A percentile compares a stretch with the other conserved stretches of the same genome.
These are phyloP conservation scores for Desmodesmus armatus DNA, from an alignment of 139 green algal species.

Conservation along the genomic window DNA sequence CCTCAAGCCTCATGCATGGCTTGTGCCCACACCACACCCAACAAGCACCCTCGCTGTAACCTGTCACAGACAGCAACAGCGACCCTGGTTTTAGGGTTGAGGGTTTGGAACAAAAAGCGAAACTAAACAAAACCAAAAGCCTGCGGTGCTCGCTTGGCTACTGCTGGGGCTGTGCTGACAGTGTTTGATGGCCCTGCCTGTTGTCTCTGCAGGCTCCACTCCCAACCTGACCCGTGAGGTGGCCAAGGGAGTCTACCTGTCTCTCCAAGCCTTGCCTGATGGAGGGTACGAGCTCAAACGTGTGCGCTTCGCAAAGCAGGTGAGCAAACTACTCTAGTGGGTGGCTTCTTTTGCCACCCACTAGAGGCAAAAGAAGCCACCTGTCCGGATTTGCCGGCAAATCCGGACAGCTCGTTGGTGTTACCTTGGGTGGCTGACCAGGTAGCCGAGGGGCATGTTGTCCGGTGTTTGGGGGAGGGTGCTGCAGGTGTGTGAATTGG, in stretches of 20 bases:
- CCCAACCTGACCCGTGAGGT: constrained; percentile 10
- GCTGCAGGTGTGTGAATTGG: not conserved
- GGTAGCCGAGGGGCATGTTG: not conserved
- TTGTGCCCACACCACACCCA: no score
- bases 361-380: not conserved
- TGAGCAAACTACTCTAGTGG: not conserved
- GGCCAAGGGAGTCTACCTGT: constrained; percentile 5
- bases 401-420: not conserved
- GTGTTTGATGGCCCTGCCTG: not conserved
- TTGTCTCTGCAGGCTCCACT: not conserved
- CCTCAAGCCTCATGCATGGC: no score
- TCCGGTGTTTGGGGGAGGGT: not conserved
- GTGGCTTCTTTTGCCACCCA: not conserved
- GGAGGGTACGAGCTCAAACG: constrained; percentile 17
- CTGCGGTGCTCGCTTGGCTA: not conserved
- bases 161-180: no score
- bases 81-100: no score
- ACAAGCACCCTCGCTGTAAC: no score
- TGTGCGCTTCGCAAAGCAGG: constrained; percentile 29
- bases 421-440: not conserved
- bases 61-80: no score
- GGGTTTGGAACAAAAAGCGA: no score
- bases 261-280: constrained; percentile 4
- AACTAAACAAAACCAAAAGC: no score
- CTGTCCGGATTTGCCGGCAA: no score